Evolutionary conservation across 345 rosid species (phyloP), one percentile per base, ranked within the genome.

Genomic region (Hibiscus mutabilis): DNA sequence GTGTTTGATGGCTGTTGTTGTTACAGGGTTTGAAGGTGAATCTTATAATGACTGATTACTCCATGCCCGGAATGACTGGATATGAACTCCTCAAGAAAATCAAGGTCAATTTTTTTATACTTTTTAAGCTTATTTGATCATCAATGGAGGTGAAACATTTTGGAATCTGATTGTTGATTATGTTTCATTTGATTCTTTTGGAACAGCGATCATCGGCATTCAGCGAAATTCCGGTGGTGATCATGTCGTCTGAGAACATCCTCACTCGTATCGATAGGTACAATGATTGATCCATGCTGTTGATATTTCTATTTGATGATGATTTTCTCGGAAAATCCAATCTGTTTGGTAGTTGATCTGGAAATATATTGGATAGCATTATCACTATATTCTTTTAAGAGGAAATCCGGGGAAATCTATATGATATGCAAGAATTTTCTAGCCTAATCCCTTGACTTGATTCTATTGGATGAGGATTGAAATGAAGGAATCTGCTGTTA

Each of bases 21-120:
- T 47, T 76, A 7, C 69, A 91, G 96, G 91, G 82, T 70, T 79
- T 93, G 80, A 91, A 88, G 79, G 83, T 91, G 71, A 91, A 91
- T 80, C 69, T 88, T 61, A 90, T 90, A 63, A 86, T 90, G 86
- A 90, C 96, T 0, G 96, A 90, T 74, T 88, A 91, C 71, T 88
- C 97, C 12, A 91, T 91, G 97, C 93, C 92, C 1, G 97, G 97
- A 27, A 87, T 91, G 93, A 88, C 88, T 12, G 97, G 97, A 27
- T 91, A 88, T 72, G 97, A 91, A 67, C 85, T 91, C 56, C 78
- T 91, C 1, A 91, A 91, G 73, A 91, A 81, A 81, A 90, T 88
- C 69, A 90, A 90, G 87, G 96, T 90, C 6, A 18, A 0, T 18
- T 21, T 55, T 9, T 42, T 21, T 10, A 21, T 31, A n/a, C 57